phyloP scores from a whole-genome alignment of 768 basidiomycete genomes.

The Gloeostereum incarnatum region DNA sequence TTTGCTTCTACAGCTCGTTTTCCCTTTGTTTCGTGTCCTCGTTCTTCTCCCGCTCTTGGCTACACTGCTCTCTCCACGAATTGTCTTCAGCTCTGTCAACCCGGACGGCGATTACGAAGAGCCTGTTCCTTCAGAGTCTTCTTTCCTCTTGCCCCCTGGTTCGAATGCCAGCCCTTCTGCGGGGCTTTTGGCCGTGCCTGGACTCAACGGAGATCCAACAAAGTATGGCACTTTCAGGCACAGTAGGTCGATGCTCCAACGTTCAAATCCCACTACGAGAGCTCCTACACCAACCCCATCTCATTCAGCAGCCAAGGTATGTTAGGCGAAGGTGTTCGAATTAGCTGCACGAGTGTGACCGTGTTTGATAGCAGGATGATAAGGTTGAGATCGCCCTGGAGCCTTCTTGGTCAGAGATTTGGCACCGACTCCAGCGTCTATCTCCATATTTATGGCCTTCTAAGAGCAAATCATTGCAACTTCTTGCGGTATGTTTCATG shows the following conservation, averaged over 20 bases:
- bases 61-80: constrained; percentile 53
- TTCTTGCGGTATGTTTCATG: constrained; percentile 45
- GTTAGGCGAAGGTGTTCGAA: no score
- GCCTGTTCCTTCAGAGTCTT: constrained; percentile 34
- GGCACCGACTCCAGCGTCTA: constrained; percentile 54
- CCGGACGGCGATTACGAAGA: constrained; percentile 30
- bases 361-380: constrained; percentile 19
- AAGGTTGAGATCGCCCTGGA: constrained; percentile 50
- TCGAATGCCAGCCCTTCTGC: constrained; percentile 34
- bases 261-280: constrained; percentile 46
- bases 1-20: constrained; percentile 34
- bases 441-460: constrained; percentile 82
- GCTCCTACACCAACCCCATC: constrained; percentile 39
- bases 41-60: constrained; percentile 51
- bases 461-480: constrained; percentile 54
- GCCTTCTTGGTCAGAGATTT: constrained; percentile 65
- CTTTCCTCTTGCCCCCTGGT: constrained; percentile 47
- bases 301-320: constrained; percentile 35
- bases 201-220: constrained; percentile 28
- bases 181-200: constrained; percentile 37
- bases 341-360: background rate
- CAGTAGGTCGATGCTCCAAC: constrained; percentile 36
- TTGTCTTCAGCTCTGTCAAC: constrained; percentile 48
- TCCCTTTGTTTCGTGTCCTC: constrained; percentile 59
- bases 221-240: constrained; percentile 74